A percentile compares a stretch with the other conserved stretches of the same genome.
Evolutionary conservation across 352 stramenopile species (phyloP).

Genomic region (Pythium volutum): DNA sequence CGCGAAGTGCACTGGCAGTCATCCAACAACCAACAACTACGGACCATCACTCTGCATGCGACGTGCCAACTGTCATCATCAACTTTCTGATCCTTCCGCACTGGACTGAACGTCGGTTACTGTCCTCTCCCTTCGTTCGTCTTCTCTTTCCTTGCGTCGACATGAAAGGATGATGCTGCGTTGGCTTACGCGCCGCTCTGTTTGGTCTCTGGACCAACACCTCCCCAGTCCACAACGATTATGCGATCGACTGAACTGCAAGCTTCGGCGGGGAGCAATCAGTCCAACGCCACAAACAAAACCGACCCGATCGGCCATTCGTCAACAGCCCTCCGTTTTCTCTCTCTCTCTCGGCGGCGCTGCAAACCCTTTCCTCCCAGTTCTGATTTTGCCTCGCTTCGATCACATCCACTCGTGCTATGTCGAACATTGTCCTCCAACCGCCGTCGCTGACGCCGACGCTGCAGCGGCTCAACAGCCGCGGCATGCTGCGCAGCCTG

Average conservation of each 20-base stretch:
- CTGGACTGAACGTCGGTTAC: not conserved
- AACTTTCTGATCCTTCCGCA: not conserved
- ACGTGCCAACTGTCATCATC: not conserved
- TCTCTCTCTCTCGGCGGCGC: not conserved
- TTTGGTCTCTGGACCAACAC: no score
- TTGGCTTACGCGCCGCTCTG: no score
- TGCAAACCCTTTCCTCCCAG: not conserved
- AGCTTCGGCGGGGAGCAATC: not conserved
- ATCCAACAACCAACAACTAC: not conserved
- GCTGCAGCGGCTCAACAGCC: constrained; percentile 26
- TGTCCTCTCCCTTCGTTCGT: no score
- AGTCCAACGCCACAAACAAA: not conserved
- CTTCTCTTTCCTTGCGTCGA: no score
- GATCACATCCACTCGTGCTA: not conserved
- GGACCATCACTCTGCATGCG: constrained; percentile 12
- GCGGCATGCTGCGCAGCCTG: constrained; percentile 21
- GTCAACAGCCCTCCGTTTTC: not conserved
- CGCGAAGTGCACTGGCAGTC: no score
- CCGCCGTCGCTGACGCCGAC: not conserved
- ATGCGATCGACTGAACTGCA: no score
- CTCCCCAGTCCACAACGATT: no score
- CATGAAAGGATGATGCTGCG: no score
- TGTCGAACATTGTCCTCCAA: constrained; percentile 7
- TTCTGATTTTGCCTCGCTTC: constrained; percentile 10
- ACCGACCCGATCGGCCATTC: no score